Percentiles rank a stretch among this genome's conserved stretches.
Evolutionary conservation across 73 alveolate genomes (phyloP).

Genomic region (Symbiodinium pilosum): DNA sequence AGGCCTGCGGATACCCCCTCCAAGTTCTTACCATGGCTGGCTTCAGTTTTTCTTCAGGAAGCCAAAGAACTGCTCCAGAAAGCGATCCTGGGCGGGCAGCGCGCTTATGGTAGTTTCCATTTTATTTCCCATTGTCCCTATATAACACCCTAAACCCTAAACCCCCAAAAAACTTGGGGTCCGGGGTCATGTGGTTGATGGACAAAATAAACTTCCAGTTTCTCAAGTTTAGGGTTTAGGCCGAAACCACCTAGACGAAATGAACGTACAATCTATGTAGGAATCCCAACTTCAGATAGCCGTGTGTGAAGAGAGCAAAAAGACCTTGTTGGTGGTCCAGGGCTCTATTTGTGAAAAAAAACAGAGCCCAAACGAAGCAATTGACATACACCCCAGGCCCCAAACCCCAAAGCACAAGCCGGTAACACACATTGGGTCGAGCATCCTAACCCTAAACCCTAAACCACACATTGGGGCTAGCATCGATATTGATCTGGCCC

Average conservation of each 20-base stretch:
- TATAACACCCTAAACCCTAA: background rate
- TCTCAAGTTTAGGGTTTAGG: too few species aligned
- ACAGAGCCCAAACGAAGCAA: too few species aligned
- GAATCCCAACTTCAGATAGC: too few species aligned
- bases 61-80: slow-evolving; percentile 78
- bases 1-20: background rate
- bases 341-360: too few species aligned
- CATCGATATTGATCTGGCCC: slow-evolving; percentile 54
- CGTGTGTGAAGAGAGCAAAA: too few species aligned
- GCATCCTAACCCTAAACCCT: background rate
- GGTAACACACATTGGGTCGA: background rate
- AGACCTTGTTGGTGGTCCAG: too few species aligned
- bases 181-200: too few species aligned
- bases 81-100: slow-evolving; percentile 44
- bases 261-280: background rate
- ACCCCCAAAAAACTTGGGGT: background rate
- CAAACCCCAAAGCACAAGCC: too few species aligned
- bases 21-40: background rate
- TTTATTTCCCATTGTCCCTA: background rate
- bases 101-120: background rate
- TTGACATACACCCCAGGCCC: too few species aligned
- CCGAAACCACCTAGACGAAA: too few species aligned
- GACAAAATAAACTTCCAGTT: too few species aligned
- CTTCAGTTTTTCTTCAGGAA: slow-evolving; percentile 74
- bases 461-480: background rate